Conservation (phyloP, 2,329 filamentous ascomycete genomes). For the Ceratocystiopsis minuta region DNA sequence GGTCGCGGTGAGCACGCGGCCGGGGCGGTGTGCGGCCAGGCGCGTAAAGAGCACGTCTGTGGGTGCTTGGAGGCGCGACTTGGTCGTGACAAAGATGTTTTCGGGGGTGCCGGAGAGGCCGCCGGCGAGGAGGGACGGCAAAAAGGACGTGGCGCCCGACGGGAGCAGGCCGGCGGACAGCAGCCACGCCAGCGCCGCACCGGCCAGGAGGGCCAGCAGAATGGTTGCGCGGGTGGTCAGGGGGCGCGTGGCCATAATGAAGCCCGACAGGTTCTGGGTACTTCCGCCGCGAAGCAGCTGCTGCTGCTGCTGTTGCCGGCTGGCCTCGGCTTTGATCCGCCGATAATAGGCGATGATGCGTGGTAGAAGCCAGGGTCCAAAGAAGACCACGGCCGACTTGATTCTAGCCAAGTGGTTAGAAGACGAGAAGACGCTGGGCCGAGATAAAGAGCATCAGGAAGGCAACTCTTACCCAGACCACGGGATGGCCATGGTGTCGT, state of each 20-base stretch:
- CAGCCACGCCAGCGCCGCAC: constrained; percentile 3
- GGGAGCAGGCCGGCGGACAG: constrained; percentile 4
- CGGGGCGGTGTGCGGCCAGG: constrained; percentile 38
- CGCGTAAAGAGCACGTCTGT: constrained; percentile 70
- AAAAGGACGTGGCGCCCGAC: background rate
- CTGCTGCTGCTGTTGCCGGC: constrained; percentile 19
- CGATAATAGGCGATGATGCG: constrained; percentile 48
- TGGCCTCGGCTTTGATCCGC: constrained; percentile 26
- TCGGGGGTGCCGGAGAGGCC: constrained; percentile 43
- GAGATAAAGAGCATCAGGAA: background rate
- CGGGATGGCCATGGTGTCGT: too few species aligned
- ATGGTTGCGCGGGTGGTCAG: constrained; percentile 37
- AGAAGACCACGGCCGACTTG: constrained; percentile 38
- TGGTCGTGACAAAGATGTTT: constrained; percentile 64
- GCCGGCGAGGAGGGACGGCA: constrained; percentile 17
- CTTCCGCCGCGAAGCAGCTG: constrained; percentile 14
- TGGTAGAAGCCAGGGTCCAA: constrained; percentile 56
- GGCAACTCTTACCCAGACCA: too few species aligned
- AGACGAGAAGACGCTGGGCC: background rate
- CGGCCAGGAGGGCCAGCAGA: constrained; percentile 34
- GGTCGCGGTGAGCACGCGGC: constrained; percentile 25
- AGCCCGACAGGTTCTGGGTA: constrained; percentile 12
- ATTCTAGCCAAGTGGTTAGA: constrained; percentile 19
- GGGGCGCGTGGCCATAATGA: constrained; percentile 26
- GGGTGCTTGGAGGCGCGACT: constrained; percentile 71